phyloP scores from a whole-genome alignment of 169 alveolate species.

The Cryptosporidium tyzzeri region DNA sequence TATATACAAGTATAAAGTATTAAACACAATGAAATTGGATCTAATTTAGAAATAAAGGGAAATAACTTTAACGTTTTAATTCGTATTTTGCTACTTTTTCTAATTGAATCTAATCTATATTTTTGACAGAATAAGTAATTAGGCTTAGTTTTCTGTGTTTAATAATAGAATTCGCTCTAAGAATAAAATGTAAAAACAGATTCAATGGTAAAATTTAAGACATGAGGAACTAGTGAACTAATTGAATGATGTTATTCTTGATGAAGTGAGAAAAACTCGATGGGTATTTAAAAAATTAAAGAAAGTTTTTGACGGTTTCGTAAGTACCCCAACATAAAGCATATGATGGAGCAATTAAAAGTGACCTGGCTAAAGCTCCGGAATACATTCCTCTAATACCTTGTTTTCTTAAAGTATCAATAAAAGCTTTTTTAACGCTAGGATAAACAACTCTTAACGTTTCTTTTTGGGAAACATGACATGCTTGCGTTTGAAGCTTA shows the following conservation, averaged over 20 bases:
- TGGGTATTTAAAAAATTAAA: background rate
- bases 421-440: slow-evolving; percentile 80
- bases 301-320: slow-evolving; percentile 88
- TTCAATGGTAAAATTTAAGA: background rate
- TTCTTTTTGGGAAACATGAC: slow-evolving; percentile 48
- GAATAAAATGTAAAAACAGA: background rate
- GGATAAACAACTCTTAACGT: slow-evolving; percentile 29
- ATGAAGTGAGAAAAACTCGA: background rate
- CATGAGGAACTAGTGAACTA: background rate
- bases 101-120: background rate
- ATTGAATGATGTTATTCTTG: background rate
- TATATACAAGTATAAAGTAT: background rate
- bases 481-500: slow-evolving; percentile 93
- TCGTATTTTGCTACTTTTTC: background rate
- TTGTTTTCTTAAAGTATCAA: slow-evolving; percentile 82
- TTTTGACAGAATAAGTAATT: too few species aligned
- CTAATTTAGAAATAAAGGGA: background rate
- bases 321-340: slow-evolving; percentile 97
- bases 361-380: slow-evolving; percentile 92
- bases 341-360: slow-evolving; percentile 92
- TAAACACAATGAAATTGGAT: background rate
- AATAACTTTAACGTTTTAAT: background rate
- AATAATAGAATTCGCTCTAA: background rate
- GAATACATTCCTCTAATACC: slow-evolving; percentile 91
- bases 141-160: background rate